phyloP scores from a whole-genome alignment of 106 monocot genomes.

The Apostasia shenzhenica region DNA sequence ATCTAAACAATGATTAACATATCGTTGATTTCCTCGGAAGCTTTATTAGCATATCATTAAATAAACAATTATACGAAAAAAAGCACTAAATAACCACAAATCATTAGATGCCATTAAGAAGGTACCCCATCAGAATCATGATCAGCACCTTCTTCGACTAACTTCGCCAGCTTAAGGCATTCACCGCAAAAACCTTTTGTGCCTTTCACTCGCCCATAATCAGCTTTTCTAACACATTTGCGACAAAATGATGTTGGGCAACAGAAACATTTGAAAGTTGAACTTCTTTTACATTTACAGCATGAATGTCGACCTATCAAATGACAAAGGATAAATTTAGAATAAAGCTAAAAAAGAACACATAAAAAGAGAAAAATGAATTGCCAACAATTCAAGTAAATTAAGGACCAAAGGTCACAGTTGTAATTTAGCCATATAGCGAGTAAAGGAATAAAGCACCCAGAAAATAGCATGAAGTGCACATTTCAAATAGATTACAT shows the following conservation, averaged over 20 bases:
- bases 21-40: too few species aligned
- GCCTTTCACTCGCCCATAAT: slow-evolving; percentile 31
- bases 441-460: too few species aligned
- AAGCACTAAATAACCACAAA: neutral
- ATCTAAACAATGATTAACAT: too few species aligned
- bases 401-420: too few species aligned
- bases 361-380: neutral
- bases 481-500: too few species aligned
- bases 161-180: slow-evolving; percentile 35
- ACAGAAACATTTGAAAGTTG: slow-evolving; percentile 39
- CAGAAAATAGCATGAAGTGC: too few species aligned
- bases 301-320: slow-evolving; percentile 49
- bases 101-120: neutral
- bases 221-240: slow-evolving; percentile 23
- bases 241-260: slow-evolving; percentile 43
- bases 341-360: neutral
- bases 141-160: slow-evolving; percentile 41
- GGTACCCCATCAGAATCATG: slow-evolving; percentile 36
- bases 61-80: neutral
- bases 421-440: too few species aligned
- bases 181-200: slow-evolving; percentile 40
- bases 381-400: too few species aligned
- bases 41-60: too few species aligned
- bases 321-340: neutral
- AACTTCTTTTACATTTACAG: slow-evolving; percentile 25